Base-by-base conservation (phyloP, 495 filamentous ascomycete genomes). In the Podospora appendiculata region DNA sequence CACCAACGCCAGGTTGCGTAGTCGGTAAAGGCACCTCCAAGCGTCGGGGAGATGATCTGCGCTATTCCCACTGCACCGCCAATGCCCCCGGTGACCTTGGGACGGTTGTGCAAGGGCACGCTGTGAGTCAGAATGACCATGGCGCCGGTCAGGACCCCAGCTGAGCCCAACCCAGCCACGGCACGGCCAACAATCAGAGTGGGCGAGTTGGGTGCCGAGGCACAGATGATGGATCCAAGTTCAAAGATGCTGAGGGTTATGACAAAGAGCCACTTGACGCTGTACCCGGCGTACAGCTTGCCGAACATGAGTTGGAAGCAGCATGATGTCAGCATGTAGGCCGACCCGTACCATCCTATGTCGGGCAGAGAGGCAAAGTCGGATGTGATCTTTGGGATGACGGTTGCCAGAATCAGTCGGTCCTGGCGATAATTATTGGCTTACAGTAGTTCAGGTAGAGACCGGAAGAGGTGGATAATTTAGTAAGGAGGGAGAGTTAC, bases 31-130 rank as follows among this genome's bases (percentile, higher is more conserved):
- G 61, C 70, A 46, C 76, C 75, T 18, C 76, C 75, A 45, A 78
- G 56, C 50, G 87, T 65, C 14, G 85, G 85, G 9, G 83, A 85
- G 45, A 80, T 75, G 13, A 87, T 79, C 57, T 74, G 80, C 0
- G 87, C 80, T 51, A 90, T 72, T 3, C 83, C 87, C 57, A 79
- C 87, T 71, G 68, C 61, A 16, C 59, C 57, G 6, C 60, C 61
- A 19, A 68, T 50, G 7, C 69, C 42, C 14, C 67, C 70, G 6
- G 54, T 53, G 51, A 56, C 10, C 16, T 46, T 46, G 44, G 44
- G 44, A 11, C 44, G 18, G 11, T 46, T 33, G 7, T 46, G 18
- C 32, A 33, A 17, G 16, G 71, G 12, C 68, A 42, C 2, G 68
- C 64, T 17, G 14, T 60, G 41, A 0, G 73, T 48, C 0, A 68